A percentile compares a stretch with the other conserved stretches of the same genome.
Conservation (phyloP, 75 land plant species). For the Cunninghamia lanceolata region DNA sequence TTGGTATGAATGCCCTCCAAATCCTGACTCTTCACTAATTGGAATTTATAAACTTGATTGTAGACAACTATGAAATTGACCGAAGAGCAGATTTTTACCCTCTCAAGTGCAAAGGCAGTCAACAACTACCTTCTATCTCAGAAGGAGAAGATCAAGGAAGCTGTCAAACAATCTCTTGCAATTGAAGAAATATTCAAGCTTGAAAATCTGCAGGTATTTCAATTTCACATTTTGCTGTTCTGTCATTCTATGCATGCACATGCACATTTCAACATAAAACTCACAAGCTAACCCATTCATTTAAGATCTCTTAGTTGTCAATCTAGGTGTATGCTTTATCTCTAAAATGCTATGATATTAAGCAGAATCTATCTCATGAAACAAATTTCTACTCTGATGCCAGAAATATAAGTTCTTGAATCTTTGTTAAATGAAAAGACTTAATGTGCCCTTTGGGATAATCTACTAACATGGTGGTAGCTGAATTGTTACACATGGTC, state of each 20-base stretch:
- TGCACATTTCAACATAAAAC: background rate
- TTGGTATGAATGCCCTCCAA: background rate
- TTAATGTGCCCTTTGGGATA: background rate
- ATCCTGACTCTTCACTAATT: background rate
- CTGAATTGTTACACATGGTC: background rate
- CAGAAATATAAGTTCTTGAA: background rate
- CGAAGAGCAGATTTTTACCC: conserved; percentile 63
- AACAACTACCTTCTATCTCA: conserved; percentile 65
- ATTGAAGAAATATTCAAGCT: conserved; percentile 88
- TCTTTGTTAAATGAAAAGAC: background rate
- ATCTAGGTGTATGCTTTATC: background rate
- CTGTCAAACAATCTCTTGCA: conserved; percentile 86
- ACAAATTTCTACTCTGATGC: background rate
- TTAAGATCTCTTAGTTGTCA: background rate
- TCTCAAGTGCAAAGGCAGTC: conserved; percentile 85
- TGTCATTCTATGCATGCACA: background rate
- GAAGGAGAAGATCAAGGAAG: conserved; percentile 56
- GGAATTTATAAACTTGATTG: background rate
- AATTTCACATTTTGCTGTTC: background rate
- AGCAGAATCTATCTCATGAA: background rate
- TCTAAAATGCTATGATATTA: background rate
- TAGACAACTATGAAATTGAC: conserved; percentile 72
- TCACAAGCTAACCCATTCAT: background rate
- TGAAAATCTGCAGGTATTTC: conserved; percentile 78
- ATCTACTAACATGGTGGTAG: background rate